Percentiles rank a stretch among this genome's conserved stretches.
phyloP scores from a whole-genome alignment of 164 flowering plant genomes.

The Akebia trifoliata region DNA sequence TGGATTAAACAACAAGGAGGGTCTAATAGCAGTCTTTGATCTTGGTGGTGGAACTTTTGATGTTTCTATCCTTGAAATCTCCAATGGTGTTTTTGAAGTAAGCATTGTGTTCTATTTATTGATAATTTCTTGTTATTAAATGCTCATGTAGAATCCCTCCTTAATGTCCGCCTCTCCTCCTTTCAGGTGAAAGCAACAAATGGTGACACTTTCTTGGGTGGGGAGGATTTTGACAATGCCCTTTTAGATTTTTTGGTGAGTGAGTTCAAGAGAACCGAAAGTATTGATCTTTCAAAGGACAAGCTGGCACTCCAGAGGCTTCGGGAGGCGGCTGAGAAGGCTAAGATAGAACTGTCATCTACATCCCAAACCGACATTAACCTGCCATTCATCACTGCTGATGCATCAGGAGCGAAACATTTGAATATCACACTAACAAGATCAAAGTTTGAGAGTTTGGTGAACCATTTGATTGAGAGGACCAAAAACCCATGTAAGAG shows the following conservation, averaged over 20 bases:
- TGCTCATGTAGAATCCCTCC: neutral
- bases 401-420: constrained; percentile 70
- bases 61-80: constrained; percentile 64
- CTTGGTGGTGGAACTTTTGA: constrained; percentile 86
- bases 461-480: constrained; percentile 50
- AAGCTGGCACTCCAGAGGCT: constrained; percentile 63
- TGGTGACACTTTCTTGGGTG: constrained; percentile 78
- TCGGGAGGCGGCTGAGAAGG: constrained; percentile 74
- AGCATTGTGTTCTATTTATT: neutral
- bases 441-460: constrained; percentile 58
- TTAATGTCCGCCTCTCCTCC: neutral
- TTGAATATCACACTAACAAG: constrained; percentile 60
- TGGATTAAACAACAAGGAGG: constrained; percentile 68
- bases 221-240: constrained; percentile 70
- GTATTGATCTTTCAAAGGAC: constrained; percentile 60
- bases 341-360: constrained; percentile 67
- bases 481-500: constrained; percentile 53
- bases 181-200: constrained; percentile 72
- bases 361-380: constrained; percentile 68
- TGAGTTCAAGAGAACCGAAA: constrained; percentile 56
- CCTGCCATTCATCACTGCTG: constrained; percentile 69
- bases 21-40: constrained; percentile 65
- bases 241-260: constrained; percentile 51
- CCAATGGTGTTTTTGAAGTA: constrained; percentile 74
- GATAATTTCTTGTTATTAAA: neutral